These are phyloP conservation scores for Aspergillus bridgeri DNA, from an alignment of 495 filamentous ascomycete genomes.

Conservation along the genomic window DNA sequence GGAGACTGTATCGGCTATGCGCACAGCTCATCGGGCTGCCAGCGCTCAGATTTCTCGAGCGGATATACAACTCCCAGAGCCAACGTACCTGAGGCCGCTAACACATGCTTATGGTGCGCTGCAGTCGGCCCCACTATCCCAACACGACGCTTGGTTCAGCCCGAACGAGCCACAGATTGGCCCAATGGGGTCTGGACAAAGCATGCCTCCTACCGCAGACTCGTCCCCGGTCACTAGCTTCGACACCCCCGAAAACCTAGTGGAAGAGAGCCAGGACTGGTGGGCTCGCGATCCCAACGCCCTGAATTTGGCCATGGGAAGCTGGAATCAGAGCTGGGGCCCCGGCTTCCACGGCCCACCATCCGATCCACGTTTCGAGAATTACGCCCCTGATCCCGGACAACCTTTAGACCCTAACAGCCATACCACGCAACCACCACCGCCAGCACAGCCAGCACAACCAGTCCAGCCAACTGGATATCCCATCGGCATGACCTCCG, in stretches of 20 bases:
- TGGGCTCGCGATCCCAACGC: conserved; percentile 51
- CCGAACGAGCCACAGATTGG: conserved; percentile 15
- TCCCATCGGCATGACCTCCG: conserved; percentile 5
- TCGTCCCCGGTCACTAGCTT: conserved; percentile 38
- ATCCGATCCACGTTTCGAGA: not conserved
- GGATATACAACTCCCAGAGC: conserved; percentile 30
- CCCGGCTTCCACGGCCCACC: conserved; percentile 12
- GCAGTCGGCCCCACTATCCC: conserved; percentile 10
- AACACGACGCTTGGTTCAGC: conserved; percentile 30
- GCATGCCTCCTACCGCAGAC: conserved; percentile 21
- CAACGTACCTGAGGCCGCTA: conserved; percentile 34
- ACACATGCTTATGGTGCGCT: conserved; percentile 23
- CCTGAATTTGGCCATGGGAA: conserved; percentile 44
- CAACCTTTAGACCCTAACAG: too few species aligned
- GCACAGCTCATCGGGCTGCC: conserved; percentile 16
- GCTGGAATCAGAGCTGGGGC: conserved; percentile 37
- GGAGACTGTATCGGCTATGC: conserved; percentile 25
- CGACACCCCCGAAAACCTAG: conserved; percentile 45
- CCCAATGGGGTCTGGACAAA: conserved; percentile 13
- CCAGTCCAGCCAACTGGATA: conserved; percentile 4
- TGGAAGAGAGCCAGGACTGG: conserved; percentile 58
- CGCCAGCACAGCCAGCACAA: not conserved
- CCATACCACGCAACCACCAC: conserved; percentile 3
- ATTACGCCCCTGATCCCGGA: too few species aligned
- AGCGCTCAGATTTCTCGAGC: conserved; percentile 20